A percentile compares a stretch with the other conserved stretches of the same genome.
phyloP scores from a whole-genome alignment of 192 early-diverging fungal genomes.

The Endogone sp. region DNA sequence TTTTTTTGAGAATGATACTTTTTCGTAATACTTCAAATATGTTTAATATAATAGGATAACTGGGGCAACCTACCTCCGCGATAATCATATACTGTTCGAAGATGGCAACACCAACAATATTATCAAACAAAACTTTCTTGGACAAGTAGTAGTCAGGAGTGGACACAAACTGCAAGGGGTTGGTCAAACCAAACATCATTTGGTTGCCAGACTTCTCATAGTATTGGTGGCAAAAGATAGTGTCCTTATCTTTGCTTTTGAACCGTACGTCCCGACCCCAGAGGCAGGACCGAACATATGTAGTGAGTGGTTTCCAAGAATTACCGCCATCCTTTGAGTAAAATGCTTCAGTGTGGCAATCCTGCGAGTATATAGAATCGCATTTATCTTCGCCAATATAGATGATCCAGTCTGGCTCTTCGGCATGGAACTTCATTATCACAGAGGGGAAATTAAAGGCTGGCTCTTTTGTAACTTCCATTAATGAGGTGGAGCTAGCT shows the following conservation, averaged over 20 bases:
- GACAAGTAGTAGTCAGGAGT: slow-evolving; percentile 53
- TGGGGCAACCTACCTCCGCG: slow-evolving; percentile 50
- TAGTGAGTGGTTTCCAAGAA: slow-evolving; percentile 60
- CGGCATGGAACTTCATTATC: slow-evolving; percentile 81
- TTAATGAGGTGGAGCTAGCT: slow-evolving; percentile 53
- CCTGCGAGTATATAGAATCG: slow-evolving; percentile 22
- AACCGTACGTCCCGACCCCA: slow-evolving; percentile 63
- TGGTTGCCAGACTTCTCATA: slow-evolving; percentile 55
- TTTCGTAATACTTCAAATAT: too few relatives aligned
- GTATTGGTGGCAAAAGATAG: slow-evolving; percentile 76
- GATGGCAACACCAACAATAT: slow-evolving; percentile 76
- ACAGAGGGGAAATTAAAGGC: too few relatives aligned
- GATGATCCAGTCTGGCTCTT: slow-evolving; percentile 75
- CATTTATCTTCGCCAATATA: slow-evolving; percentile 65
- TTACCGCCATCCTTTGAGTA: slow-evolving; percentile 68
- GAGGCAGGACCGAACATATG: slow-evolving; percentile 68
- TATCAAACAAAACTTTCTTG: slow-evolving; percentile 49
- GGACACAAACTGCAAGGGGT: slow-evolving; percentile 62
- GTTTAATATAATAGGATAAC: too few relatives aligned
- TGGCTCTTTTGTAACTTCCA: too few relatives aligned
- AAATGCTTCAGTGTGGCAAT: slow-evolving; percentile 73
- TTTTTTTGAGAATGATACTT: too few relatives aligned
- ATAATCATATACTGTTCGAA: slow-evolving; percentile 79
- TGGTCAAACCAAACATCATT: slow-evolving; percentile 36
- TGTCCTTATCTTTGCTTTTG: slow-evolving; percentile 40